A percentile compares a stretch with the other conserved stretches of the same genome.
phyloP scores from a whole-genome alignment of 768 basidiomycete genomes.

The Macrolepiota dolichaula region DNA sequence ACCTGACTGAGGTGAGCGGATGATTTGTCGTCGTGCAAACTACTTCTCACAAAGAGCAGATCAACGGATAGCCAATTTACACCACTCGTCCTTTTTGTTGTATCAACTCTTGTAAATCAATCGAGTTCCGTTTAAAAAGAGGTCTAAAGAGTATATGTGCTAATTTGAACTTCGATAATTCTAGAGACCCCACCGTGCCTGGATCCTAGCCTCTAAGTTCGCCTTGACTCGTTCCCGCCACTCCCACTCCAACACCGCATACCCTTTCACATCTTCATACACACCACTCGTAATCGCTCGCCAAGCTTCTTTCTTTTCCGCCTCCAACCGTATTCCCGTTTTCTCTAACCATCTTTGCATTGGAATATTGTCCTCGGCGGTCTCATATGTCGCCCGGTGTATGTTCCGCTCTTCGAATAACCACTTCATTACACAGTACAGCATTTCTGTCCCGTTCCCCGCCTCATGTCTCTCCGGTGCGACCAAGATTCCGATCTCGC shows the following conservation, averaged over 20 bases:
- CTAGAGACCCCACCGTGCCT: constrained; percentile 4
- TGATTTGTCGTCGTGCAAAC: neutral
- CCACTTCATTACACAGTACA: constrained; percentile 36
- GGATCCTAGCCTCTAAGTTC: constrained; percentile 27
- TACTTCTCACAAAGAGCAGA: constrained; percentile 22
- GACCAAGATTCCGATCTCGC: constrained; percentile 40
- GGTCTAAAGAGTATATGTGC: neutral
- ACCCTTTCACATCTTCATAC: constrained; percentile 35
- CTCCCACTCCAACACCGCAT: constrained; percentile 40
- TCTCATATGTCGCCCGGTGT: constrained; percentile 40
- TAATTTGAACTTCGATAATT: neutral
- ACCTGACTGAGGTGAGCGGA: constrained; percentile 77
- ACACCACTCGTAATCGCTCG: constrained; percentile 25
- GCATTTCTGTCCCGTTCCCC: constrained; percentile 40
- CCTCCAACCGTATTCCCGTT: constrained; percentile 36
- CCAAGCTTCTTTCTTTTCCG: constrained; percentile 37
- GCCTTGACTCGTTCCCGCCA: constrained; percentile 34
- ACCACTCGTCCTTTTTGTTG: constrained; percentile 3
- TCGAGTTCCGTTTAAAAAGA: neutral
- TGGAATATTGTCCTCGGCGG: constrained; percentile 33
- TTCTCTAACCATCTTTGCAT: constrained; percentile 48
- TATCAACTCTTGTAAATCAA: constrained; percentile 8
- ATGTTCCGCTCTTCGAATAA: constrained; percentile 39
- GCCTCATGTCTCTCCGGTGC: constrained; percentile 31
- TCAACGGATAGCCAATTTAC: constrained; percentile 32